A percentile compares a stretch with the other conserved stretches of the same genome.
These are phyloP conservation scores for Neonectria punicea DNA, from an alignment of 2,329 filamentous ascomycete species.

Conservation along the genomic window DNA sequence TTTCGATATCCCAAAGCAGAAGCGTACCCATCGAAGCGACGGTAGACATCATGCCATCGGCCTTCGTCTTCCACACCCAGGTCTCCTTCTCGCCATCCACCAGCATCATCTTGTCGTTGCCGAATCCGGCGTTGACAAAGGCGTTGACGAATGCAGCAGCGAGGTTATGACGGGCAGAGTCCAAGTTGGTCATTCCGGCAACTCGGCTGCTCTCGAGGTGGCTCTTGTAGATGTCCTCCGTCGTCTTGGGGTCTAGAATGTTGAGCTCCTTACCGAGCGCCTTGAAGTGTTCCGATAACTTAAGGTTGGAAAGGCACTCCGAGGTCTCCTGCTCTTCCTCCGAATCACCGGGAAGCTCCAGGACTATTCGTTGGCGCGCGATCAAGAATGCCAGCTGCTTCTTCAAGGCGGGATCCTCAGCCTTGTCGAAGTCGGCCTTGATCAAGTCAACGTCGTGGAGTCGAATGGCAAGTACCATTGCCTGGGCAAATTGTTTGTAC, in stretches of 20 bases:
- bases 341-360: constrained; percentile 73
- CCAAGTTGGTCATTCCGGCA: constrained; percentile 91
- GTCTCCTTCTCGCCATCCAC: constrained; percentile 87
- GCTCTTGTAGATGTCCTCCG: constrained; percentile 99
- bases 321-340: constrained; percentile 79
- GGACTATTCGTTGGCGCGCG: constrained; percentile 87
- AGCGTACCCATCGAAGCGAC: constrained; percentile 93
- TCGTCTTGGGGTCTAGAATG: constrained; percentile 94
- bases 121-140: constrained; percentile 95
- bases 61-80: constrained; percentile 99
- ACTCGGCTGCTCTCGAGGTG: constrained; percentile 96
- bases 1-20: constrained; percentile 92
- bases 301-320: constrained; percentile 88
- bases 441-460: constrained; percentile 90
- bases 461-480: constrained; percentile 92
- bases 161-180: constrained; percentile 95
- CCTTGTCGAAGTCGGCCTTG: constrained; percentile 80
- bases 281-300: constrained; percentile 92
- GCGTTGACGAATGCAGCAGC: constrained; percentile 96
- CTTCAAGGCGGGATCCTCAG: constrained; percentile 83
- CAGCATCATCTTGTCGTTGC: constrained; percentile 98
- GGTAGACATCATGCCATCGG: constrained; percentile 96
- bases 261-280: constrained; percentile 94
- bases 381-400: constrained; percentile 96
- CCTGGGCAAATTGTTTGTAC: constrained; percentile 93